Conservation (phyloP, 2,329 filamentous ascomycete genomes). For the Botrytis sinoallii region DNA sequence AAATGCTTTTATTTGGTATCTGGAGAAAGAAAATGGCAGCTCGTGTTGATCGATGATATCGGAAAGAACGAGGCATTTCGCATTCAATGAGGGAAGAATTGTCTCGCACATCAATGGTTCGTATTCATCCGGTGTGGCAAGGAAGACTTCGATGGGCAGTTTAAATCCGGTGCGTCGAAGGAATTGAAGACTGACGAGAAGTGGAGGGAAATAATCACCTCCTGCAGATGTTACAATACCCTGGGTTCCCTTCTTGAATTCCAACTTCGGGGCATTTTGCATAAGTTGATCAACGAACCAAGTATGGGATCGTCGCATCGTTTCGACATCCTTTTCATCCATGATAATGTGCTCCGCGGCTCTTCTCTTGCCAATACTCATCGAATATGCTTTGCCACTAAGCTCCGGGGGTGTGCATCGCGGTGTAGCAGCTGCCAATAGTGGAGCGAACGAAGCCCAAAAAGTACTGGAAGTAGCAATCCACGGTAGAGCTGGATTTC, state of each 20-base stretch:
- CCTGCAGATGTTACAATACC: slow-evolving; percentile 46
- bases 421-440: slow-evolving; percentile 24
- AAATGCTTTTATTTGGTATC: slow-evolving; percentile 40
- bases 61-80: slow-evolving; percentile 39
- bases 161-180: slow-evolving; percentile 39
- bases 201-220: slow-evolving; percentile 39
- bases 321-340: slow-evolving; percentile 17
- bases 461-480: slow-evolving; percentile 17
- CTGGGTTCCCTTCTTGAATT: slow-evolving; percentile 16
- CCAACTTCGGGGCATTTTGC: not conserved
- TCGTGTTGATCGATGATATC: slow-evolving; percentile 16
- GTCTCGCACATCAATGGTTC: slow-evolving; percentile 40
- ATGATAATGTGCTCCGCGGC: slow-evolving; percentile 8
- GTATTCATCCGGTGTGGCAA: slow-evolving; percentile 40
- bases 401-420: slow-evolving; percentile 22
- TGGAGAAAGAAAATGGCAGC: slow-evolving; percentile 36
- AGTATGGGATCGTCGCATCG: slow-evolving; percentile 21
- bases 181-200: slow-evolving; percentile 42
- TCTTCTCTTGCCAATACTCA: not conserved
- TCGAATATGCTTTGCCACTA: slow-evolving; percentile 15
- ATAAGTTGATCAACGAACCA: slow-evolving; percentile 14
- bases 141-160: slow-evolving; percentile 44
- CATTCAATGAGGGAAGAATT: slow-evolving; percentile 41
- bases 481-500: not conserved
- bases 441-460: slow-evolving; percentile 26